These are phyloP conservation scores for Podila minutissima DNA, from an alignment of 192 early-diverging fungal genomes.

Conservation along the genomic window DNA sequence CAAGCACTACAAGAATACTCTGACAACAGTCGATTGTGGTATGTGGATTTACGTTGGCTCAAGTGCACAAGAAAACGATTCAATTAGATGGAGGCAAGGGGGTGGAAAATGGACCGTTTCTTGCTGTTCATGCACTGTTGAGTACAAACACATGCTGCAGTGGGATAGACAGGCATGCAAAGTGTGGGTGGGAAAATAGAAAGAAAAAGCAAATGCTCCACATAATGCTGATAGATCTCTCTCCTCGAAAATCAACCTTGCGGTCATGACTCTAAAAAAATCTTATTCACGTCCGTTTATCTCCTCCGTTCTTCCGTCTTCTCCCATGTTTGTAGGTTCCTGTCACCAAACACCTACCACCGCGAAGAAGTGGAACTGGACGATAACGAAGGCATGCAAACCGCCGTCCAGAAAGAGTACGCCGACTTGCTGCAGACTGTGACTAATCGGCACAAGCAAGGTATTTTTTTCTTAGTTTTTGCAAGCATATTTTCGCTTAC, in stretches of 20 bases:
- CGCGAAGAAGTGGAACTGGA: conserved; percentile 24
- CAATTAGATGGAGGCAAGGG: no score
- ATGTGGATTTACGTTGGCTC: neutral
- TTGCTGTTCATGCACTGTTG: no score
- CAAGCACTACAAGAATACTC: conserved; percentile 31
- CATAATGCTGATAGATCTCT: no score
- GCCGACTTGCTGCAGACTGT: conserved; percentile 36
- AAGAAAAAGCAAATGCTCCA: no score
- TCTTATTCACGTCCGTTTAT: no score
- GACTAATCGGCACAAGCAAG: conserved; percentile 49
- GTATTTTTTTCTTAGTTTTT: conserved; percentile 13
- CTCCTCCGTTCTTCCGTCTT: neutral
- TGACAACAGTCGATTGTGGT: conserved; percentile 32
- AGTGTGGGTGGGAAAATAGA: no score
- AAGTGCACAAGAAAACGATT: neutral
- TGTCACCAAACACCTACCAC: conserved; percentile 18
- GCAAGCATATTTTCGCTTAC: conserved; percentile 3
- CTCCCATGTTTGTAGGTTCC: conserved; percentile 11
- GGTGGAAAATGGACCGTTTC: neutral
- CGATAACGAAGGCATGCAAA: conserved; percentile 19
- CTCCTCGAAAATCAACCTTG: no score
- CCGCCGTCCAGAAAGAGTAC: conserved; percentile 25
- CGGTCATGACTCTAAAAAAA: no score
- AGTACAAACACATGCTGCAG: no score
- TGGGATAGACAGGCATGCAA: no score